phyloP scores from a whole-genome alignment of 2,329 filamentous ascomycete genomes.

The Alternaria gaisen region DNA sequence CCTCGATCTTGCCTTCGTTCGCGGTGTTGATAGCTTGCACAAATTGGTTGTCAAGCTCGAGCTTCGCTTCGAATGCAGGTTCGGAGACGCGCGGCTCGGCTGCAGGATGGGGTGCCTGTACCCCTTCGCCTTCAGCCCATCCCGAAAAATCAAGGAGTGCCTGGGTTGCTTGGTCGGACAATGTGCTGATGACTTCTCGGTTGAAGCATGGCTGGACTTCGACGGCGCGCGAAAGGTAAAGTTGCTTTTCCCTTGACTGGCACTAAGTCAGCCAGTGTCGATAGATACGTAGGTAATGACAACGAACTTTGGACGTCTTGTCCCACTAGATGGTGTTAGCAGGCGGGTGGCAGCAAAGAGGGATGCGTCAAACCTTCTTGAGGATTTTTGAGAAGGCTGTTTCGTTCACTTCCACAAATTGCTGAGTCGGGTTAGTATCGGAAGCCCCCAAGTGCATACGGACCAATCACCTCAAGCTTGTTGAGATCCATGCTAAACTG shows the following conservation, averaged over 20 bases:
- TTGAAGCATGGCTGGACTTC: constrained; percentile 99
- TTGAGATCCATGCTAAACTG: constrained; percentile 97
- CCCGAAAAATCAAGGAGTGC: constrained; percentile 92
- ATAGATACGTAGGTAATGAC: constrained; percentile 23
- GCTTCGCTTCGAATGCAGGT: constrained; percentile 71
- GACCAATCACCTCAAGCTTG: constrained; percentile 74
- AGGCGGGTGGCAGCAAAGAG: constrained; percentile 2
- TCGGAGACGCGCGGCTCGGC: constrained; percentile 43
- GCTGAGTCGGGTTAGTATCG: constrained; percentile 61
- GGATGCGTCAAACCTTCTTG: constrained; percentile 74
- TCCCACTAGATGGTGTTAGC: constrained; percentile 75
- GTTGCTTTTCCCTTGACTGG: constrained; percentile 92
- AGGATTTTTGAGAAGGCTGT: constrained; percentile 98
- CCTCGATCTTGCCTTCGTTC: constrained; percentile 78
- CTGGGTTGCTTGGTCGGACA: constrained; percentile 97
- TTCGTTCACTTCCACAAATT: constrained; percentile 98
- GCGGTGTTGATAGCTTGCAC: constrained; percentile 86
- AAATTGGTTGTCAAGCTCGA: constrained; percentile 87
- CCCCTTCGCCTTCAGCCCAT: constrained; percentile 95
- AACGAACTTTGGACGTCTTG: constrained; percentile 87
- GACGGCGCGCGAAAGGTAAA: constrained; percentile 93
- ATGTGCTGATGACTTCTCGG: constrained; percentile 91
- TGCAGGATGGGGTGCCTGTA: constrained; percentile 67
- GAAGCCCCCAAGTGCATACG: constrained; percentile 14
- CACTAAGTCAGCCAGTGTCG: constrained; percentile 43